Base-by-base conservation (phyloP, 148 eudicot species). In the Euryodendron excelsum region DNA sequence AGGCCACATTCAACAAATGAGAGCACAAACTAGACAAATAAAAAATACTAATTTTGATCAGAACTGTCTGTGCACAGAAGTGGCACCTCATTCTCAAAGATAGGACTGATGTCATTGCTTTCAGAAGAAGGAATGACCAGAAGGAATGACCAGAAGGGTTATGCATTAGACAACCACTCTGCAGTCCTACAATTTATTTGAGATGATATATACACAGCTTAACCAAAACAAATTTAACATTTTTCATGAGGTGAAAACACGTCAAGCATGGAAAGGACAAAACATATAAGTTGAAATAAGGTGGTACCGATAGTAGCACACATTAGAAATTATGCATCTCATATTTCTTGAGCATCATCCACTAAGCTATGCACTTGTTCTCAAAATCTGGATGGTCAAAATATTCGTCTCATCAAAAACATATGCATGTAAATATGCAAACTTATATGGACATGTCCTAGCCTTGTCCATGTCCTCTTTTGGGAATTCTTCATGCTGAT, bases 1-100 rank as follows among this genome's bases (percentile, higher is more conserved):
- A 50, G 21, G 34, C 27, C 34, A 36, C 65, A 17, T 33, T 74
- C 31, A 74, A 77, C 47, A 77, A 77, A 53, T 37, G 28, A 68
- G 33, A 77, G 15, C 4, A 66, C 21, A 77, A 47, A 33, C 63
- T 67, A 25, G 45, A 58, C 15, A 55, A 50, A 34, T 13, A 23
- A 50, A 56, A 1, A 76, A 70, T 12, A n/a, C 27, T 45, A 45
- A 17, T 45, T 47, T 45, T 70, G 74, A 28, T 47, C 74, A 72
- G 4, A 20, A 72, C 15, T 48, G 10, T 68, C 30, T n/a, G 3
- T 39, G 28, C 72, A 39, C 31, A 30, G 37, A 62, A 68, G 72
- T 68, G 31, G 72, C 60, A 8, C 60, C n/a, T 12, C 41, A 72
- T 45, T 28, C 13, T 30, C 41, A 52, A 30, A 45, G 11, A 59